Conservation (phyloP, 495 filamentous ascomycete species). For the Aspergillus baeticus region DNA sequence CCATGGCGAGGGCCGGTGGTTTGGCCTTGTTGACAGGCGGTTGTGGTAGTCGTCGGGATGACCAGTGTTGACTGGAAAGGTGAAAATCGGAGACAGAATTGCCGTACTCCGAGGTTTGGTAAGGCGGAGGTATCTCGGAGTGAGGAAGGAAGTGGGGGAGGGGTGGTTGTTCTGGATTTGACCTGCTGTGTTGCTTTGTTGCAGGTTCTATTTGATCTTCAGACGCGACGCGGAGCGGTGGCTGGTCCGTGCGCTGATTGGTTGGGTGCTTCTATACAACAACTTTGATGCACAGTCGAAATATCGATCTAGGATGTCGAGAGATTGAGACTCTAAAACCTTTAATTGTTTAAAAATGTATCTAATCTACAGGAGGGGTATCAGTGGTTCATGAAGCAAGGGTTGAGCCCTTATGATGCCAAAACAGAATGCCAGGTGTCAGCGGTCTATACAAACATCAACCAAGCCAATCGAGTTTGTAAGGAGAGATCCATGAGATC, state of each 20-base stretch:
- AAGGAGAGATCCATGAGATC: too few species aligned
- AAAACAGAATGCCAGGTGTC: not conserved
- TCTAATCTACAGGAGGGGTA: not conserved
- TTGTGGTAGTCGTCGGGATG: not conserved
- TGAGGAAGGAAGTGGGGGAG: not conserved
- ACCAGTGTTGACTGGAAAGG: not conserved
- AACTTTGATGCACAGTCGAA: too few species aligned
- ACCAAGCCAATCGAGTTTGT: not conserved
- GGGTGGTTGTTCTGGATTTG: slow-evolving; percentile 5
- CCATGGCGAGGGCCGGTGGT: slow-evolving; percentile 23
- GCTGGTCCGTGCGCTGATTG: slow-evolving; percentile 6
- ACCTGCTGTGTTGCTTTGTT: not conserved
- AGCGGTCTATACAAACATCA: not conserved
- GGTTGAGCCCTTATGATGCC: not conserved
- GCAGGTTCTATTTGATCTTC: not conserved
- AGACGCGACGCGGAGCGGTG: slow-evolving; percentile 20
- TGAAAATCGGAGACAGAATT: not conserved
- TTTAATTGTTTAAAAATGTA: not conserved
- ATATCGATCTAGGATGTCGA: too few species aligned
- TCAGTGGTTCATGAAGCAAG: not conserved
- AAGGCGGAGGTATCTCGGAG: not conserved
- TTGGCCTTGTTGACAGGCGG: not conserved
- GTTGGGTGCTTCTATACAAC: slow-evolving; percentile 6
- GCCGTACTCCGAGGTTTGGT: not conserved
- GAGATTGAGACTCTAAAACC: not conserved